Conservation (phyloP, 441 rosid genomes). For the Aleurites moluccanus region DNA sequence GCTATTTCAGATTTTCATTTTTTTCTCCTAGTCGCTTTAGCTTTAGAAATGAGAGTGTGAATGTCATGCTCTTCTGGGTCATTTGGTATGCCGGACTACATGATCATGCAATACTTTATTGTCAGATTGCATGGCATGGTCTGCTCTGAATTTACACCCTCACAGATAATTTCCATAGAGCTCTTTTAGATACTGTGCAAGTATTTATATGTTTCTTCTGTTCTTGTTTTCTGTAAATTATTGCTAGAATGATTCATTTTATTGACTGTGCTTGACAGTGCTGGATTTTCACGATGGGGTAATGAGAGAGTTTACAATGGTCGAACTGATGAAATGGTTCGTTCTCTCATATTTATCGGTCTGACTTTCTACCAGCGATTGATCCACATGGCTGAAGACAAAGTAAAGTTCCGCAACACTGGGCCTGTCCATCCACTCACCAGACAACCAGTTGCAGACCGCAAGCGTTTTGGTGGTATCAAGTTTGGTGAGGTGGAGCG, state of each 20-base stretch:
- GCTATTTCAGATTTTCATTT: background rate
- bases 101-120: background rate
- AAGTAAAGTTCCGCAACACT: conserved; percentile 88
- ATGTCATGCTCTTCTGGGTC: background rate
- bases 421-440: conserved; percentile 96
- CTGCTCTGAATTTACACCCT: background rate
- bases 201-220: background rate
- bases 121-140: background rate
- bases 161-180: background rate
- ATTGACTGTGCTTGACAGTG: conserved; percentile 42
- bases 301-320: conserved; percentile 80
- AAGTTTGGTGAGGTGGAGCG: conserved; percentile 96
- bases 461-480: conserved; percentile 84
- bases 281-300: conserved; percentile 89
- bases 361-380: conserved; percentile 89
- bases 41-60: background rate
- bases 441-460: conserved; percentile 80
- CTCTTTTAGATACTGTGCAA: background rate
- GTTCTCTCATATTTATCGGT: conserved; percentile 75
- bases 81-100: background rate
- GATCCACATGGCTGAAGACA: conserved; percentile 90
- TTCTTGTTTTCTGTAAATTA: background rate
- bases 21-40: background rate
- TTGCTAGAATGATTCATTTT: background rate
- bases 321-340: conserved; percentile 70